Conservation (phyloP, 495 filamentous ascomycete species). For the Talaromyces ruber region DNA sequence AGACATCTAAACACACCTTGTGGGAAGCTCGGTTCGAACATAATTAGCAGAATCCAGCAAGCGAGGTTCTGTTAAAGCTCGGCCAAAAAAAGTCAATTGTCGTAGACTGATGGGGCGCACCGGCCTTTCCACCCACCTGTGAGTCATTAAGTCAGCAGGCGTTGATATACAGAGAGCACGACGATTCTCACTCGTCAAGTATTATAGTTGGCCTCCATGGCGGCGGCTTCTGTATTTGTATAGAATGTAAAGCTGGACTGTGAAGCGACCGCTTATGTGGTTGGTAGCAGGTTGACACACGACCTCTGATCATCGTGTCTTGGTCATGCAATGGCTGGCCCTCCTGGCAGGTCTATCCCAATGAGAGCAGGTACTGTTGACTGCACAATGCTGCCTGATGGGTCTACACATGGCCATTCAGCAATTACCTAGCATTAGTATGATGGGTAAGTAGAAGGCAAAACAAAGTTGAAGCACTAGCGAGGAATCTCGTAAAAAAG, state of each 20-base stretch:
- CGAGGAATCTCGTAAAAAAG: background rate
- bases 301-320: conserved; percentile 2
- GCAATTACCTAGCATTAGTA: background rate
- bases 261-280: background rate
- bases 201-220: conserved; percentile 75
- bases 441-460: background rate
- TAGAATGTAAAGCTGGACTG: background rate
- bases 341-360: background rate
- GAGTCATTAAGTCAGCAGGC: conserved; percentile 7
- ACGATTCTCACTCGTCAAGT: conserved; percentile 69
- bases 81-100: conserved; percentile 89
- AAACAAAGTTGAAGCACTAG: background rate
- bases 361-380: background rate
- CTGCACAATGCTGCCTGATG: background rate
- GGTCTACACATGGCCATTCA: background rate
- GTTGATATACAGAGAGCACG: background rate
- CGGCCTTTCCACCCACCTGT: conserved; percentile 78
- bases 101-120: conserved; percentile 82
- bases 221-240: conserved; percentile 30
- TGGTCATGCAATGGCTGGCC: background rate
- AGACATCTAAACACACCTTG: conserved; percentile 45
- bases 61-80: conserved; percentile 81
- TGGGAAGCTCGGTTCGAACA: conserved; percentile 89
- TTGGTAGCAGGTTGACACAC: background rate
- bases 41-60: conserved; percentile 94